Evolutionary conservation across 345 rosid genomes (phyloP).

Genomic region (Viola odorata): DNA sequence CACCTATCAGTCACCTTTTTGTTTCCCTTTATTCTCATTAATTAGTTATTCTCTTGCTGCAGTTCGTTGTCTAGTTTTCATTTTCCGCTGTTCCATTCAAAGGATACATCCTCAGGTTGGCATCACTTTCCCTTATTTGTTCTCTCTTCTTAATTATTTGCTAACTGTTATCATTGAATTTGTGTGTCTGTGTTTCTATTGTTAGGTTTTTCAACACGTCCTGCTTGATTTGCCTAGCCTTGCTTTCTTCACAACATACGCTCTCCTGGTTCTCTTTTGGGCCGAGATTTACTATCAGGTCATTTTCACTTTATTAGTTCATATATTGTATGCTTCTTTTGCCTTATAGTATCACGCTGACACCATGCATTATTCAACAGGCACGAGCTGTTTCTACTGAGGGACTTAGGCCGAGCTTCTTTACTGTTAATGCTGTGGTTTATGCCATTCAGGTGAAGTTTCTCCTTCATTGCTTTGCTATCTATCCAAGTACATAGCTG

Average conservation of each 20-base stretch:
- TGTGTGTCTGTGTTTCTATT: background rate
- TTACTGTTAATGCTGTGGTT: conserved; percentile 62
- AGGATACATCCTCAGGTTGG: conserved; percentile 52
- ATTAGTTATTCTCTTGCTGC: conserved; percentile 9
- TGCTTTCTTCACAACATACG: conserved; percentile 85
- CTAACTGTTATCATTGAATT: background rate
- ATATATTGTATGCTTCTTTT: background rate
- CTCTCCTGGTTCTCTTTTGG: conserved; percentile 89
- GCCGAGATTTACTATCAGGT: conserved; percentile 98
- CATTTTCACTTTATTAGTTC: background rate
- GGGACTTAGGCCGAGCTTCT: conserved; percentile 79
- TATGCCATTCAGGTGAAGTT: conserved; percentile 75
- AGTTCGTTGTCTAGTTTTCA: conserved; percentile 69
- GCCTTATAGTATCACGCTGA: background rate
- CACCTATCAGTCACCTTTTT: background rate
- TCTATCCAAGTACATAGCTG: conserved; percentile 3
- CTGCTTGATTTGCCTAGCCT: conserved; percentile 85
- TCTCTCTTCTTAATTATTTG: background rate
- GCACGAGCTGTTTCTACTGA: conserved; percentile 84
- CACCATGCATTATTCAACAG: conserved; percentile 30
- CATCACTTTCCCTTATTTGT: background rate
- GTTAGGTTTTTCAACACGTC: conserved; percentile 67
- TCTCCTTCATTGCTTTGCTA: conserved; percentile 11
- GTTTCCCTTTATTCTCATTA: background rate
- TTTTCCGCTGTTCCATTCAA: conserved; percentile 63